Evolutionary conservation across 2,329 filamentous ascomycete genomes (phyloP).

Genomic region (Paramyrothecium sp.): DNA sequence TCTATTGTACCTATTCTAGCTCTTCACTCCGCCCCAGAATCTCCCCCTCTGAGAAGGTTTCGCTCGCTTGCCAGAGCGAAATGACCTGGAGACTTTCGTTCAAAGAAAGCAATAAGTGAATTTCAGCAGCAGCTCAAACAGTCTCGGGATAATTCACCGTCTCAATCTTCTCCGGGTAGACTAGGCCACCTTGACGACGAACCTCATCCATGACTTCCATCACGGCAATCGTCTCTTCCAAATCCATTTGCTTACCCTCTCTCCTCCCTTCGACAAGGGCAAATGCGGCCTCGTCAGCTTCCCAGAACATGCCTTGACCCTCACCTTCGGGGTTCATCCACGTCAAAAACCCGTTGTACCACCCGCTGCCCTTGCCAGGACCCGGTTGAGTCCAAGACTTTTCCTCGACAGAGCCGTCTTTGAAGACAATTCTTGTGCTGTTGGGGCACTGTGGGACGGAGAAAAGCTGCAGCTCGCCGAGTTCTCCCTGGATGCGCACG

Average conservation of each 20-base stretch:
- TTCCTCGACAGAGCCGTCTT: constrained; percentile 40
- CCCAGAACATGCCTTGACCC: constrained; percentile 85
- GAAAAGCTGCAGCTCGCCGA: constrained; percentile 77
- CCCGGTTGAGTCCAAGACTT: constrained; percentile 51
- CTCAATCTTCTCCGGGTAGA: constrained; percentile 41
- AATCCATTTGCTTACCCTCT: constrained; percentile 68
- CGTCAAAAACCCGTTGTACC: constrained; percentile 3
- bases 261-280: constrained; percentile 72
- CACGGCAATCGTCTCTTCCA: constrained; percentile 74
- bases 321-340: constrained; percentile 19
- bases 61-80: too few species aligned
- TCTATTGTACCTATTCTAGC: too few species aligned
- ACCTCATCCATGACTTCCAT: constrained; percentile 69
- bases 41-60: too few species aligned
- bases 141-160: background rate
- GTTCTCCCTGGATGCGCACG: constrained; percentile 74
- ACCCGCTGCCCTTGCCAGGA: constrained; percentile 25
- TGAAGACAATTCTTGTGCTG: constrained; percentile 59
- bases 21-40: too few species aligned
- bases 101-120: too few species aligned
- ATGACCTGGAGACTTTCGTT: too few species aligned
- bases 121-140: too few species aligned
- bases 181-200: constrained; percentile 48
- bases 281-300: constrained; percentile 73
- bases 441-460: constrained; percentile 67